These are phyloP conservation scores for Przewalskia tangutica DNA, from an alignment of 257 asterid genomes.

Conservation along the genomic window DNA sequence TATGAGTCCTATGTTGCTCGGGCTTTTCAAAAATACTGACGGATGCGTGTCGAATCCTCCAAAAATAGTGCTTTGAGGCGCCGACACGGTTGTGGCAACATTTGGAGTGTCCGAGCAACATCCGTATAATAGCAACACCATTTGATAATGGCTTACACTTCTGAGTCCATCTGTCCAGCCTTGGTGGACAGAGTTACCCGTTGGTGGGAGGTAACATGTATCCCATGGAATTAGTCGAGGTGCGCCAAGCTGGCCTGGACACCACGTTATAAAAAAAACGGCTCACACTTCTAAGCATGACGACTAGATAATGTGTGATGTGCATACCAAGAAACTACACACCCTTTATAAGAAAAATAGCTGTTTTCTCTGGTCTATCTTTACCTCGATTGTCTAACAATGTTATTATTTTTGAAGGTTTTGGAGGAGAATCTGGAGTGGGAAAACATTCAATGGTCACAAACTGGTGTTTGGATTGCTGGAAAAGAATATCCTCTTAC, in stretches of 20 bases:
- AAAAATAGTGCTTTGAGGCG: background rate
- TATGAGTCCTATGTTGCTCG: background rate
- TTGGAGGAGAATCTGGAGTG: constrained; percentile 80
- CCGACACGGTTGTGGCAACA: background rate
- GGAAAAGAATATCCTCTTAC: constrained; percentile 79
- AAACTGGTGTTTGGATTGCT: constrained; percentile 71
- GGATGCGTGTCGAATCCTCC: background rate
- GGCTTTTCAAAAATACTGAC: background rate
- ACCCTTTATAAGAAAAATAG: background rate
- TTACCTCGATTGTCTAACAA: background rate
- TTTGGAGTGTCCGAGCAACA: background rate
- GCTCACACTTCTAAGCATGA: background rate
- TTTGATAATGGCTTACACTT: background rate
- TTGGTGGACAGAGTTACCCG: too few relatives aligned
- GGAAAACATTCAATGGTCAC: constrained; percentile 86
- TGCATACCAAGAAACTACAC: background rate
- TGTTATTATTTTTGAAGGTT: constrained; percentile 34
- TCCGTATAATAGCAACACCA: background rate
- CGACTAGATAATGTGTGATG: background rate
- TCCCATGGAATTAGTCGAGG: too few relatives aligned
- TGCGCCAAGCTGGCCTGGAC: background rate
- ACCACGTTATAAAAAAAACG: background rate
- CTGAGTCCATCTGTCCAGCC: background rate
- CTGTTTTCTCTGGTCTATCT: background rate
- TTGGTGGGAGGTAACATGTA: too few relatives aligned